Percentiles rank a stretch among this genome's conserved stretches.
Conservation (phyloP, 1,284 basidiomycete species). For the Heterobasidion parviporum region DNA sequence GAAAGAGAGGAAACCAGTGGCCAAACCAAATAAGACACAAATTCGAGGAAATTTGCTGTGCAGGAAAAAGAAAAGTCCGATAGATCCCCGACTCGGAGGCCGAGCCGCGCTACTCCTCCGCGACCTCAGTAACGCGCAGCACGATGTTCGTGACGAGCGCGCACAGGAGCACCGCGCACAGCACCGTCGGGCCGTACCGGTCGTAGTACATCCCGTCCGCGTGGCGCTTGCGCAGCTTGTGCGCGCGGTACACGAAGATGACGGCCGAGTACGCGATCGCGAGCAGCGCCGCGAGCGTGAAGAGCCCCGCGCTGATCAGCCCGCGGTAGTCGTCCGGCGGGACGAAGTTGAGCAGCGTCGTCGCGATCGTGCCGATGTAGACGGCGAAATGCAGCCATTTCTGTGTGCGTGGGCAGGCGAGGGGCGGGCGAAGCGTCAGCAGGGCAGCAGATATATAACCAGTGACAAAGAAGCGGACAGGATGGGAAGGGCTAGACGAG, state of each 20-base stretch:
- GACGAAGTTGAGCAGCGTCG: conserved; percentile 86
- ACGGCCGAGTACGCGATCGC: conserved; percentile 84
- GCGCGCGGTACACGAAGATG: conserved; percentile 84
- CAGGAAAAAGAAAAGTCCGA: background rate
- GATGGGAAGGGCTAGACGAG: background rate
- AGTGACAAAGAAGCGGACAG: background rate
- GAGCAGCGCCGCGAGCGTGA: conserved; percentile 85
- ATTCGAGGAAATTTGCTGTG: too few species aligned
- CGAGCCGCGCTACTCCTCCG: background rate
- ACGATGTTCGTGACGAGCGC: conserved; percentile 75
- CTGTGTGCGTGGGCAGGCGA: conserved; percentile 26
- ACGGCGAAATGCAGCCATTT: conserved; percentile 95
- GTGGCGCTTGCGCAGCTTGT: conserved; percentile 64
- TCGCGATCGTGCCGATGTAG: conserved; percentile 83
- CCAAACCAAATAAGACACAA: too few species aligned
- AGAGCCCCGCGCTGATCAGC: conserved; percentile 78
- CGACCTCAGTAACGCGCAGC: conserved; percentile 33
- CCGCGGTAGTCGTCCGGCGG: conserved; percentile 70
- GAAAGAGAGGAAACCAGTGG: too few species aligned
- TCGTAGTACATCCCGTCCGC: conserved; percentile 86
- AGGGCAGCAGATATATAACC: conserved; percentile 3
- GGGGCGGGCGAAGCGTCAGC: background rate
- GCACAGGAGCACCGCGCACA: conserved; percentile 64
- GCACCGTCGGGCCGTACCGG: conserved; percentile 75
- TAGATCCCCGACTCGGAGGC: background rate